Percentiles rank a stretch among this genome's conserved stretches.
Conservation (phyloP, 2,329 filamentous ascomycete species). For the Colletotrichum musicola region DNA sequence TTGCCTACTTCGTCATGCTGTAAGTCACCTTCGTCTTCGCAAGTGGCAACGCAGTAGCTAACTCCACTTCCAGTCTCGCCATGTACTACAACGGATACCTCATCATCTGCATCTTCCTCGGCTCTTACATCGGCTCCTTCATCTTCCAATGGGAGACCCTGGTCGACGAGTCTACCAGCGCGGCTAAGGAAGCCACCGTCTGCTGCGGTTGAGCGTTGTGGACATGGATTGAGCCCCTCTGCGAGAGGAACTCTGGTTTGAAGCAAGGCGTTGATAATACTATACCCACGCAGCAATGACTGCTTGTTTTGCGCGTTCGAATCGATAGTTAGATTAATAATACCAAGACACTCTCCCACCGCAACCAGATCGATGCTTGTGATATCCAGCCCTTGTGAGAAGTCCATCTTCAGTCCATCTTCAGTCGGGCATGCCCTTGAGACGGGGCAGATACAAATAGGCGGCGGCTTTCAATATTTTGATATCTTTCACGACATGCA, state of each 20-base stretch:
- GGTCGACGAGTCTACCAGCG: slow-evolving; percentile 48
- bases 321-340: not conserved
- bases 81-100: slow-evolving; percentile 79
- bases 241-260: not conserved
- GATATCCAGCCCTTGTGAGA: too few relatives aligned
- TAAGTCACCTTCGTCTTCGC: slow-evolving; percentile 41
- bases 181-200: slow-evolving; percentile 53
- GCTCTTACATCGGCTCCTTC: slow-evolving; percentile 79
- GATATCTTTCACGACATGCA: too few relatives aligned
- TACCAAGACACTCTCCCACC: not conserved
- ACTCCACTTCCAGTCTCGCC: slow-evolving; percentile 50
- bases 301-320: not conserved
- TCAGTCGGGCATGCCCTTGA: too few relatives aligned
- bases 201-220: slow-evolving; percentile 52
- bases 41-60: not conserved
- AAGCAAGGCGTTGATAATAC: not conserved
- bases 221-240: not conserved
- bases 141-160: slow-evolving; percentile 78
- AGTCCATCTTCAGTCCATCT: too few relatives aligned
- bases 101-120: slow-evolving; percentile 85
- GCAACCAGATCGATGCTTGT: not conserved
- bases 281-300: not conserved
- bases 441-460: too few relatives aligned
- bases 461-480: too few relatives aligned
- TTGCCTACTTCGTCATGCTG: slow-evolving; percentile 86